phyloP scores from a whole-genome alignment of 129 eudicot genomes.

The Flaveria robusta region DNA sequence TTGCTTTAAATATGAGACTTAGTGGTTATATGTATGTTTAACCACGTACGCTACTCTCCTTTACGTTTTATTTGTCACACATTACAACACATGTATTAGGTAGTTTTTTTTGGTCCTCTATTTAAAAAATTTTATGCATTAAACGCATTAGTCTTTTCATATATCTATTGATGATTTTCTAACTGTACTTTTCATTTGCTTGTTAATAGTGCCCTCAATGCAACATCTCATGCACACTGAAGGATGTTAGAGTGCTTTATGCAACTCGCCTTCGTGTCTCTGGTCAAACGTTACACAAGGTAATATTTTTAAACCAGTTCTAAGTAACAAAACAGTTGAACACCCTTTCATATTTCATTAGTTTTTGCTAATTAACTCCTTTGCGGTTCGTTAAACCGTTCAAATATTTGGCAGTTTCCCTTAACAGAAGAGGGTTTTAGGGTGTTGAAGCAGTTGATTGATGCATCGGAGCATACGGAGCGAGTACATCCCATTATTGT shows the following conservation, averaged over 20 bases:
- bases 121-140: background rate
- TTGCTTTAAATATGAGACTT: no score
- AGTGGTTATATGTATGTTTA: no score
- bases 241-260: constrained; percentile 66
- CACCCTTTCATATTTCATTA: background rate
- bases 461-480: background rate
- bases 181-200: background rate
- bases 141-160: background rate
- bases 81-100: no score
- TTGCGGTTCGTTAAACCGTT: background rate
- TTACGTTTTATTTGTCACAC: no score
- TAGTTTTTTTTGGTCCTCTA: no score
- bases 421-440: background rate
- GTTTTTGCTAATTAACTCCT: background rate
- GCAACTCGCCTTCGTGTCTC: constrained; percentile 46
- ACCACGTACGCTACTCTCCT: no score
- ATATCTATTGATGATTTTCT: background rate
- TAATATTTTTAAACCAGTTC: background rate
- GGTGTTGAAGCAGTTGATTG: background rate
- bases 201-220: constrained; percentile 77
- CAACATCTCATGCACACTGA: constrained; percentile 51
- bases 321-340: background rate
- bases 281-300: constrained; percentile 57
- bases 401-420: background rate
- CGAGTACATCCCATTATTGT: background rate